Conservation (phyloP, 768 basidiomycete genomes). For the Naganishia antarctica region DNA sequence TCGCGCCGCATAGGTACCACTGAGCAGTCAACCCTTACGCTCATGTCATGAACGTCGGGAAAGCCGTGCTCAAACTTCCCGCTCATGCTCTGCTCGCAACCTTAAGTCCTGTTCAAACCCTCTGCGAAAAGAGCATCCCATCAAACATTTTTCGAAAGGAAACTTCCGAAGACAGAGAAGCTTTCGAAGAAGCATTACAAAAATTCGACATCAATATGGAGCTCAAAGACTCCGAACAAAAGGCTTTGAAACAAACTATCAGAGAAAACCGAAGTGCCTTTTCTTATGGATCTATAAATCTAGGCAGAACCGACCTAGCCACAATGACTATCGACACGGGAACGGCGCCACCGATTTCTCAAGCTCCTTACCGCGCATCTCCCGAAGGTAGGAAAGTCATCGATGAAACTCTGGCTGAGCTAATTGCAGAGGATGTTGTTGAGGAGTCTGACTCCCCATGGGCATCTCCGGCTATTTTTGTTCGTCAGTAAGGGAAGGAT, state of each 20-base stretch:
- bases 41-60: too few species aligned
- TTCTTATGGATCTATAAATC: constrained; percentile 5
- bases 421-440: constrained; percentile 24
- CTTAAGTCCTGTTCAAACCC: too few species aligned
- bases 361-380: constrained; percentile 22
- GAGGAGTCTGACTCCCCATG: constrained; percentile 29
- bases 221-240: neutral
- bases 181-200: constrained; percentile 6
- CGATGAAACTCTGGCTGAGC: constrained; percentile 16
- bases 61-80: too few species aligned
- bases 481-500: constrained; percentile 27
- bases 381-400: constrained; percentile 15
- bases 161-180: neutral
- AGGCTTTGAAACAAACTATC: neutral
- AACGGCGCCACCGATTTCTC: neutral
- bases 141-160: too few species aligned
- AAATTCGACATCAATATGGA: constrained; percentile 18
- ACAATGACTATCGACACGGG: constrained; percentile 21
- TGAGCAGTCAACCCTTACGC: too few species aligned
- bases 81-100: too few species aligned
- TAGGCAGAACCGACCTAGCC: constrained; percentile 16
- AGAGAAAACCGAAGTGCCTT: constrained; percentile 16
- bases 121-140: too few species aligned
- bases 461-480: constrained; percentile 25
- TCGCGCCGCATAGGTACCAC: too few species aligned